Conservation (phyloP, 2,329 filamentous ascomycete genomes). For the Hymenoscyphus occultus region DNA sequence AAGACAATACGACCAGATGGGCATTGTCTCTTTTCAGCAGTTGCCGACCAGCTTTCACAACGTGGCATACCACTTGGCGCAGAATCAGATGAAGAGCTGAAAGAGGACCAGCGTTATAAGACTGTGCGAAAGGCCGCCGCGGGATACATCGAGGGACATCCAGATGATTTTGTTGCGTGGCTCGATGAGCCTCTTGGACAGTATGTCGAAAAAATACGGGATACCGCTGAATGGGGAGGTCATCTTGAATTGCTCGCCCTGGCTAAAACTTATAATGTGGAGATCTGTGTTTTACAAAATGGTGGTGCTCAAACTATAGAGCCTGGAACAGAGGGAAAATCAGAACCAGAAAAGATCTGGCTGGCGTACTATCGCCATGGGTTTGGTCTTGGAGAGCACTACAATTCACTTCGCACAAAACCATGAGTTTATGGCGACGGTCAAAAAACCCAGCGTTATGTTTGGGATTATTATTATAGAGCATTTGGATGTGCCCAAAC, state of each 20-base stretch:
- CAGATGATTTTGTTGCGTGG: conserved; percentile 82
- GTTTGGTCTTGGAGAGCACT: conserved; percentile 94
- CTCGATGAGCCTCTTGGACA: conserved; percentile 73
- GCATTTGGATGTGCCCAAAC: conserved; percentile 45
- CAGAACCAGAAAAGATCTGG: conserved; percentile 62
- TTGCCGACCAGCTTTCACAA: conserved; percentile 75
- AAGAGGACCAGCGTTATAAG: conserved; percentile 54
- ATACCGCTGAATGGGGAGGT: conserved; percentile 95
- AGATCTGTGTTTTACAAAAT: conserved; percentile 83
- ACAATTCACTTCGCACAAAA: conserved; percentile 73
- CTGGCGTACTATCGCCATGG: conserved; percentile 92
- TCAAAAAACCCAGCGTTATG: not conserved
- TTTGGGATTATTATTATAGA: conserved; percentile 2
- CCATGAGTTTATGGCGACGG: conserved; percentile 23
- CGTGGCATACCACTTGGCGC: conserved; percentile 45
- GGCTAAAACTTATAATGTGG: conserved; percentile 73
- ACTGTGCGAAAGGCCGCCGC: conserved; percentile 69
- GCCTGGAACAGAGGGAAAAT: conserved; percentile 44
- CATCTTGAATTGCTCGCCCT: conserved; percentile 86
- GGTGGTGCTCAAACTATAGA: conserved; percentile 75
- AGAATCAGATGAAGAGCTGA: conserved; percentile 30
- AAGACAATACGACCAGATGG: conserved; percentile 84
- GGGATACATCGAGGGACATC: conserved; percentile 69
- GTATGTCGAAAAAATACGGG: conserved; percentile 73
- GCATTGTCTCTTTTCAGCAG: conserved; percentile 89